Evolutionary conservation across 2,329 filamentous ascomycete genomes (phyloP).

Genomic region (Paracoccidioides lutzii): DNA sequence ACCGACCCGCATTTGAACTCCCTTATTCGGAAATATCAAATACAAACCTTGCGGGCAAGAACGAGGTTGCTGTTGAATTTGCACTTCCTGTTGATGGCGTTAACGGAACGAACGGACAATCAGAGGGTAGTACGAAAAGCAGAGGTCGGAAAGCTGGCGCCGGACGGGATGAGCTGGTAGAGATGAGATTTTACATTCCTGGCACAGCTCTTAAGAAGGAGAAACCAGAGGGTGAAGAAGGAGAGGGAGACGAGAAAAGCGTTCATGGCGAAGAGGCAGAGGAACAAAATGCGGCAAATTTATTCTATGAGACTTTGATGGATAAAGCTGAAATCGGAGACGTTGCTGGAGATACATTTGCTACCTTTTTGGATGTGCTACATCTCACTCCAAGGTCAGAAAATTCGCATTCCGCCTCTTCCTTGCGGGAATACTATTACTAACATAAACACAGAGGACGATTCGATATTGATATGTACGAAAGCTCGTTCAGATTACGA

Average conservation of each 20-base stretch:
- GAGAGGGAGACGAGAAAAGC: constrained; percentile 60
- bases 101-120: constrained; percentile 58
- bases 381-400: constrained; percentile 83
- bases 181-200: constrained; percentile 98
- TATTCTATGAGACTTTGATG: constrained; percentile 98
- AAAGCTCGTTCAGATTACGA: constrained; percentile 87
- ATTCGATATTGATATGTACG: constrained; percentile 99
- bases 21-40: constrained; percentile 97
- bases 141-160: constrained; percentile 83
- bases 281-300: constrained; percentile 85
- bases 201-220: constrained; percentile 64
- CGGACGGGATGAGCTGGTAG: constrained; percentile 82
- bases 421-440: constrained; percentile 6
- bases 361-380: constrained; percentile 89
- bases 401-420: neutral
- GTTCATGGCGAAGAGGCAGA: constrained; percentile 40
- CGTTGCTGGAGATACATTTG: constrained; percentile 95
- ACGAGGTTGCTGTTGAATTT: constrained; percentile 94
- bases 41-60: constrained; percentile 92
- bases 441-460: constrained; percentile 55
- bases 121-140: constrained; percentile 55
- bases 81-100: constrained; percentile 60
- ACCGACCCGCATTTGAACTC: constrained; percentile 89
- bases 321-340: constrained; percentile 99
- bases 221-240: constrained; percentile 50